A percentile compares a stretch with the other conserved stretches of the same genome.
phyloP scores from a whole-genome alignment of 148 eudicot species.

The Camellia sinensis region DNA sequence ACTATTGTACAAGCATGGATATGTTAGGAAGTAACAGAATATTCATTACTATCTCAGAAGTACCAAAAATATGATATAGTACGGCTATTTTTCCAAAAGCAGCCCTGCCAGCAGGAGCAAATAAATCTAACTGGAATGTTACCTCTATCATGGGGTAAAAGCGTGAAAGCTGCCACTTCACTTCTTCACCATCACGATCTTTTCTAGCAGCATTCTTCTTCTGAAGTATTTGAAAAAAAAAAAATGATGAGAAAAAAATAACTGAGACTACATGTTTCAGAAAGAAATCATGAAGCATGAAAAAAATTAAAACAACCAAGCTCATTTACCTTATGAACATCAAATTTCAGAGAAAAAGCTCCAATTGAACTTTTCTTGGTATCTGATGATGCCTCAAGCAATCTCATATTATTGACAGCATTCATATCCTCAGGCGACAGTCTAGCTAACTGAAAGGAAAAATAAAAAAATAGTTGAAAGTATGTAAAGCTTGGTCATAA shows the following conservation, averaged over 20 bases:
- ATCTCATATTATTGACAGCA: conserved; percentile 86
- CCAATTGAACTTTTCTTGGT: conserved; percentile 67
- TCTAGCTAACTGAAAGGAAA: conserved; percentile 59
- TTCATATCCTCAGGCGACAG: conserved; percentile 71
- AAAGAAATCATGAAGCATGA: conserved; percentile 1
- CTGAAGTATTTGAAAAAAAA: conserved; percentile 27
- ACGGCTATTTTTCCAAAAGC: background rate
- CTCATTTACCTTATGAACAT: conserved; percentile 63
- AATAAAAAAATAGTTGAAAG: background rate
- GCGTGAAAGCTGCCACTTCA: conserved; percentile 78
- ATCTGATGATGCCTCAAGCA: conserved; percentile 72
- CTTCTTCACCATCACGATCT: conserved; percentile 82
- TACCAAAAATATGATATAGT: background rate
- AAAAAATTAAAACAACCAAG: conserved; percentile 12
- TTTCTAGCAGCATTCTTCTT: conserved; percentile 84
- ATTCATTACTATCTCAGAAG: background rate
- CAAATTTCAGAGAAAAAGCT: conserved; percentile 72
- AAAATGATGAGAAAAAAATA: background rate
- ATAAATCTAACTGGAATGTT: conserved; percentile 8
- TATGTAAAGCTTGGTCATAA: background rate
- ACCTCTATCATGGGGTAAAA: conserved; percentile 97
- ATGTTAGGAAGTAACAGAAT: background rate
- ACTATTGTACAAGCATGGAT: background rate
- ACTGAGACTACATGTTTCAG: background rate
- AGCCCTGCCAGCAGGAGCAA: background rate